Evolutionary conservation across 1,139 yeast genomes (phyloP).

Genomic region (Candida smagusa): DNA sequence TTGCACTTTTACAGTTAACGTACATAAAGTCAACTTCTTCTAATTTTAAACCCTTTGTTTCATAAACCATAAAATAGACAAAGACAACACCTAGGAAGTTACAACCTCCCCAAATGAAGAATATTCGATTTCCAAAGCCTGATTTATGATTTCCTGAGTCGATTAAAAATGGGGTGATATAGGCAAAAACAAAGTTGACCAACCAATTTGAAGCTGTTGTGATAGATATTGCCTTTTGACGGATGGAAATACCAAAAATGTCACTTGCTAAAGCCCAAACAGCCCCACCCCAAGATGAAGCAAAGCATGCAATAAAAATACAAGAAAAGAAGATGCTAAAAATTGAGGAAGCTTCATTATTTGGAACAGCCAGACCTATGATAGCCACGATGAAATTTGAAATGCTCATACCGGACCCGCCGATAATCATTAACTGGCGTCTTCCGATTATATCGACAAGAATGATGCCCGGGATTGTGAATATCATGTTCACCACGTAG

Average conservation of each 20-base stretch:
- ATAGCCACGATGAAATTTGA: slow-evolving; percentile 65
- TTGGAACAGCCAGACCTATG: slow-evolving; percentile 53
- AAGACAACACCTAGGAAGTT: slow-evolving; percentile 50
- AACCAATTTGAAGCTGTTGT: slow-evolving; percentile 78
- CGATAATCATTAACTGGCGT: slow-evolving; percentile 55
- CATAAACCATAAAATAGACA: slow-evolving; percentile 40
- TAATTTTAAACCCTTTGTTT: slow-evolving; percentile 45
- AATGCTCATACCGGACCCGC: slow-evolving; percentile 63
- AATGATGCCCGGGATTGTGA: slow-evolving; percentile 69
- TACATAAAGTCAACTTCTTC: slow-evolving; percentile 44
- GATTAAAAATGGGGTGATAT: slow-evolving; percentile 66
- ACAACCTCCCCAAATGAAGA: slow-evolving; percentile 72
- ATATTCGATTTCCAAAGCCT: slow-evolving; percentile 62
- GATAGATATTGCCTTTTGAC: slow-evolving; percentile 73
- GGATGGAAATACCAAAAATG: slow-evolving; percentile 65
- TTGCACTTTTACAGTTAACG: slow-evolving; percentile 43
- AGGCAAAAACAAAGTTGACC: slow-evolving; percentile 70
- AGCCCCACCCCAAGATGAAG: slow-evolving; percentile 78
- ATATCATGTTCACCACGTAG: slow-evolving; percentile 66
- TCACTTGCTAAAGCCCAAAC: slow-evolving; percentile 79
- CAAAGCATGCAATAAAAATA: slow-evolving; percentile 68
- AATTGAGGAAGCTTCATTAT: slow-evolving; percentile 31
- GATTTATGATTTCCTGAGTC: slow-evolving; percentile 62
- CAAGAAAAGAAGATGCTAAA: slow-evolving; percentile 57
- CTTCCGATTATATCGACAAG: slow-evolving; percentile 69